Percentiles rank a stretch among this genome's conserved stretches.
These are phyloP conservation scores for Penicillium sp. DNA, from an alignment of 2,329 filamentous ascomycete species.

Conservation along the genomic window DNA sequence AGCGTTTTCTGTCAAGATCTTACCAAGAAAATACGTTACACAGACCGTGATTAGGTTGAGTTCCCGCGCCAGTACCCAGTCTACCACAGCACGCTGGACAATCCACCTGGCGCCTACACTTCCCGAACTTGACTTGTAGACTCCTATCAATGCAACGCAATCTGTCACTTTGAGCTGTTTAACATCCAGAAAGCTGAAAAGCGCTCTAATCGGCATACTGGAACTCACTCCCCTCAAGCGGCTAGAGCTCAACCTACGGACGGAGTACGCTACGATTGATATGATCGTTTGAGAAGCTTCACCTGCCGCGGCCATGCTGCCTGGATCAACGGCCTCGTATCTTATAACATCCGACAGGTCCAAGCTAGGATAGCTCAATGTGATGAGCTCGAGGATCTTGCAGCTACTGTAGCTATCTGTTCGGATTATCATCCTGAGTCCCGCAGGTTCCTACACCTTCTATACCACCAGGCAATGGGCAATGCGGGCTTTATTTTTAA, in stretches of 20 bases:
- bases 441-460: background rate
- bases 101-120: background rate
- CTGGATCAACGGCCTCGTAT: background rate
- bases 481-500: background rate
- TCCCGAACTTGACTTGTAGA: background rate
- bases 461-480: background rate
- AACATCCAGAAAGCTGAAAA: background rate
- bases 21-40: slow-evolving; percentile 19
- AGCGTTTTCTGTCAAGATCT: slow-evolving; percentile 24
- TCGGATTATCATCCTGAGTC: too few relatives aligned
- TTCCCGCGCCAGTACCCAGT: slow-evolving; percentile 8
- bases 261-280: background rate
- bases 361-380: slow-evolving; percentile 9
- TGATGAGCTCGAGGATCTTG: background rate
- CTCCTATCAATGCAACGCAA: background rate
- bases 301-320: background rate
- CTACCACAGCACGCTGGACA: background rate
- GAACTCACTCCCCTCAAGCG: background rate
- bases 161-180: background rate
- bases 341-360: slow-evolving; percentile 16
- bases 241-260: background rate
- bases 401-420: background rate
- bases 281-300: slow-evolving; percentile 1
- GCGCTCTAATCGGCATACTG: background rate
- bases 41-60: slow-evolving; percentile 6